A percentile compares a stretch with the other conserved stretches of the same genome.
Evolutionary conservation across 192 early-diverging fungal species (phyloP).

Genomic region (Kickxella alabastrina): DNA sequence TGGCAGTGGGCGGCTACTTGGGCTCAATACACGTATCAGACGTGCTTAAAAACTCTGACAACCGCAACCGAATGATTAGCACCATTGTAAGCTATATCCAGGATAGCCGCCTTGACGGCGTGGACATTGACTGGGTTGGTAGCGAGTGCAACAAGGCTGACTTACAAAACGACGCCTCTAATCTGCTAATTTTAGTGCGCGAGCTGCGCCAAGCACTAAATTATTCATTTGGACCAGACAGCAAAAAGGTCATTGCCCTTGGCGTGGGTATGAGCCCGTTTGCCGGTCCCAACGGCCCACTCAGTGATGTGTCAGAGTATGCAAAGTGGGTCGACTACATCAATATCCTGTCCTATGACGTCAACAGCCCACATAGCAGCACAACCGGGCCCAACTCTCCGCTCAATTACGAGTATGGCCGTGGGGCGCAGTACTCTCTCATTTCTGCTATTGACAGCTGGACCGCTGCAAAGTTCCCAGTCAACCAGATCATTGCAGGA

Average conservation of each 20-base stretch:
- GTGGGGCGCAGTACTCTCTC: constrained; percentile 36
- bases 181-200: constrained; percentile 56
- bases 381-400: constrained; percentile 64
- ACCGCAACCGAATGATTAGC: constrained; percentile 31
- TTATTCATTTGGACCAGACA: constrained; percentile 19
- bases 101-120: constrained; percentile 53
- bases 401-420: constrained; percentile 30
- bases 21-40: constrained; percentile 61
- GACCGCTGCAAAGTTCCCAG: constrained; percentile 57
- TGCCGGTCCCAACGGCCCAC: constrained; percentile 46
- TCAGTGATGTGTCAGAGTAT: constrained; percentile 57
- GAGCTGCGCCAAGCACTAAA: constrained; percentile 57
- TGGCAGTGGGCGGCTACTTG: constrained; percentile 75
- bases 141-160: constrained; percentile 58
- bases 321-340: constrained; percentile 62
- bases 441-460: constrained; percentile 52
- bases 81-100: constrained; percentile 44
- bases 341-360: constrained; percentile 68
- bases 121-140: constrained; percentile 66
- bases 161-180: constrained; percentile 55
- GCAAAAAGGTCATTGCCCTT: constrained; percentile 55
- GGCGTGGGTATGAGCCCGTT: constrained; percentile 62
- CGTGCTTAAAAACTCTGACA: constrained; percentile 37
- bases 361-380: constrained; percentile 50
- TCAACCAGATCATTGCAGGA: constrained; percentile 56